Evolutionary conservation across 1,139 yeast species (phyloP).

Genomic region (Geotrichum europaeum): DNA sequence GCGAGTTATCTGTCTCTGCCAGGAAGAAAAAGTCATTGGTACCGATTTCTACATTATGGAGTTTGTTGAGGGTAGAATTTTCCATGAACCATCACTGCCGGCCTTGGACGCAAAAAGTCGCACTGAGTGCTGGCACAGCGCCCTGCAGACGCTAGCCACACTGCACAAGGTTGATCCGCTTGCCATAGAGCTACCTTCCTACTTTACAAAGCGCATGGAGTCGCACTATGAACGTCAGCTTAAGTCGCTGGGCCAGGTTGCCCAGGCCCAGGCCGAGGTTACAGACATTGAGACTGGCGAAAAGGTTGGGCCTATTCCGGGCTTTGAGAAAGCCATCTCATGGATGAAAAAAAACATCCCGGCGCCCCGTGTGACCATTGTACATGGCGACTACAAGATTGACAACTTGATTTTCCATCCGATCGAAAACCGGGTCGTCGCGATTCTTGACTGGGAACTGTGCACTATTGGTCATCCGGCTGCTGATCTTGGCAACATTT

Average conservation of each 20-base stretch:
- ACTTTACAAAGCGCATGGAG: conserved; percentile 41
- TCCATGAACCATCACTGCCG: conserved; percentile 51
- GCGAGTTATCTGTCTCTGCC: conserved; percentile 59
- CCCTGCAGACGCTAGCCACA: conserved; percentile 46
- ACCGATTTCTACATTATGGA: conserved; percentile 64
- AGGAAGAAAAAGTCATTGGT: conserved; percentile 59
- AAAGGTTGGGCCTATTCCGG: conserved; percentile 48
- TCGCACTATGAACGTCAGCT: conserved; percentile 54
- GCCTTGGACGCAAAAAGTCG: conserved; percentile 31
- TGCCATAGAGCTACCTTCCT: conserved; percentile 38
- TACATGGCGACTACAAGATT: conserved; percentile 65
- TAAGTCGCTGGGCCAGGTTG: conserved; percentile 45
- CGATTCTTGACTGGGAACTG: conserved; percentile 64
- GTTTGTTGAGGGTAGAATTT: conserved; percentile 52
- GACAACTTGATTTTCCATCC: conserved; percentile 57
- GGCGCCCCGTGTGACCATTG: conserved; percentile 43
- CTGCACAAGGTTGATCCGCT: conserved; percentile 50
- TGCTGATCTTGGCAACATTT: conserved; percentile 55
- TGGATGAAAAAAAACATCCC: conserved; percentile 50
- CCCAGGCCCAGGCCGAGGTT: conserved; percentile 43
- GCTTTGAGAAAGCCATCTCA: conserved; percentile 40
- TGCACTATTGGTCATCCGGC: conserved; percentile 65
- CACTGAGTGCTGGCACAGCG: conserved; percentile 44
- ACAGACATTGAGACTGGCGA: conserved; percentile 30
- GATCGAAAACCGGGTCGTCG: conserved; percentile 45